Percentiles rank a stretch among this genome's conserved stretches.
phyloP scores from a whole-genome alignment of 2,329 filamentous ascomycete genomes.

The Trichoderma atrobrunneum region DNA sequence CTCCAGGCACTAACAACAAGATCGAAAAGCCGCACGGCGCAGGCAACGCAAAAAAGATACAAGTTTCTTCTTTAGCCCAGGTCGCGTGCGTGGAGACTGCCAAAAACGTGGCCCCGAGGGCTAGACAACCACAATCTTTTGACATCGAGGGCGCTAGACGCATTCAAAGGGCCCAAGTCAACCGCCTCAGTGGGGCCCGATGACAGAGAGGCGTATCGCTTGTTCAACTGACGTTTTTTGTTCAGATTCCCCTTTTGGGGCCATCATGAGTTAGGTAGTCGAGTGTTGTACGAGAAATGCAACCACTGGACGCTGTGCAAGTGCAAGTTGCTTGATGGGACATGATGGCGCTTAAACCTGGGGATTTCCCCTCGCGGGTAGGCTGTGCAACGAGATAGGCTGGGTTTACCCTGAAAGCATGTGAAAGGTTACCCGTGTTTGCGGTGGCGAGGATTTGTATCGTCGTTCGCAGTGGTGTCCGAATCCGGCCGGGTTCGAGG shows the following conservation, averaged over 20 bases:
- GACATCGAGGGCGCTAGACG: not conserved
- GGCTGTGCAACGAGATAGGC: not conserved
- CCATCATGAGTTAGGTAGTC: not conserved
- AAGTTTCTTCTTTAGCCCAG: not conserved
- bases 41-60: not conserved
- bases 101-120: not conserved
- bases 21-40: not conserved
- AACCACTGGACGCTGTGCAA: not conserved
- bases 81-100: not conserved
- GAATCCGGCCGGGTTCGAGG: not conserved
- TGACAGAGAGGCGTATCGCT: slow-evolving; percentile 9
- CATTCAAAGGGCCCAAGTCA: not conserved
- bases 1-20: not conserved
- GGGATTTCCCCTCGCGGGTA: slow-evolving; percentile 4
- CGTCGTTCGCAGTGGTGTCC: not conserved
- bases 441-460: not conserved
- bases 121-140: not conserved
- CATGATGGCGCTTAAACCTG: not conserved
- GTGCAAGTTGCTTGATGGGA: not conserved
- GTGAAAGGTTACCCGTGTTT: not conserved
- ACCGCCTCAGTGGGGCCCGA: not conserved
- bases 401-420: not conserved
- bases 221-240: not conserved
- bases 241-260: not conserved
- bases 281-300: not conserved